Evolutionary conservation across 306 rosid genomes (phyloP).

Genomic region (Elaeagnus macrophylla): DNA sequence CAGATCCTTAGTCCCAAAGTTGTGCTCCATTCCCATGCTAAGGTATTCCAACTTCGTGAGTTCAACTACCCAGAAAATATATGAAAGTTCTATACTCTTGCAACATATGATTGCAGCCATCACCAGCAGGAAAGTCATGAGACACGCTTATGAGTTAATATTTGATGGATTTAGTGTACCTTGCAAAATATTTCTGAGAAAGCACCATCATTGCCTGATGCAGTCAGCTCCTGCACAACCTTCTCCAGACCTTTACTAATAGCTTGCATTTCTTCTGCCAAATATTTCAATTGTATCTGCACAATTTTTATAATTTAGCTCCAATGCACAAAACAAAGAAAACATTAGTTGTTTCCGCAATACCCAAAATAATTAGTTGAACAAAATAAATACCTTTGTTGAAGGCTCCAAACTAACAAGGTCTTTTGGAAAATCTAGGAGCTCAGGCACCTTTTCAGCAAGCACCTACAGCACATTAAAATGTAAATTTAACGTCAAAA

Average conservation of each 20-base stretch:
- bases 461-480: slow-evolving; percentile 46
- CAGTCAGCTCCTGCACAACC: slow-evolving; percentile 74
- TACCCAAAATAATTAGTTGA: not conserved
- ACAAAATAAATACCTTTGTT: slow-evolving; percentile 51
- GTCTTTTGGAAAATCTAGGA: slow-evolving; percentile 72
- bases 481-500: slow-evolving; percentile 10
- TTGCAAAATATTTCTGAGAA: slow-evolving; percentile 63
- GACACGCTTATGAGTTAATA: not conserved
- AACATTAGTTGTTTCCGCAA: too few species aligned
- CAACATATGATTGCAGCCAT: too few species aligned
- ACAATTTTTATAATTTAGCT: slow-evolving; percentile 13
- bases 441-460: slow-evolving; percentile 68
- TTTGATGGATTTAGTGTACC: slow-evolving; percentile 31
- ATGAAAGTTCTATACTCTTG: too few species aligned
- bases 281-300: slow-evolving; percentile 77
- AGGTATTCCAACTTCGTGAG: too few species aligned
- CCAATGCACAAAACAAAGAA: too few species aligned
- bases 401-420: slow-evolving; percentile 77
- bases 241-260: slow-evolving; percentile 79
- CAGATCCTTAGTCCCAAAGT: too few species aligned
- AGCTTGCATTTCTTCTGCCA: slow-evolving; percentile 97
- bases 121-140: too few species aligned
- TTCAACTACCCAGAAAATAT: too few species aligned
- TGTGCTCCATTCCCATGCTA: too few species aligned
- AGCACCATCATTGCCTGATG: slow-evolving; percentile 68